A percentile compares a stretch with the other conserved stretches of the same genome.
Conservation (phyloP, 441 rosid species). For the Erodium trifolium region DNA sequence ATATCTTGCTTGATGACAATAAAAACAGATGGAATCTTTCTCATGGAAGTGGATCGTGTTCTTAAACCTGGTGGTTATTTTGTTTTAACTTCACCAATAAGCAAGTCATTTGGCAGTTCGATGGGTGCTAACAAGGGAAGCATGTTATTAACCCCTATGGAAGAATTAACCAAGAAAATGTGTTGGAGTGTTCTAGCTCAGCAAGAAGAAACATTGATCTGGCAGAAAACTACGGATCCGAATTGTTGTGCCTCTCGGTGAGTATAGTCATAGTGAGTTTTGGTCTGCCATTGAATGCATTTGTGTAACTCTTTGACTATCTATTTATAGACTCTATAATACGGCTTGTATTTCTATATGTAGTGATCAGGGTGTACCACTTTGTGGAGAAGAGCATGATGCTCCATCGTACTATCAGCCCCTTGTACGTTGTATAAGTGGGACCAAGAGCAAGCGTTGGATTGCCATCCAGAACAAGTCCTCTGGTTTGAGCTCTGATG, state of each 20-base stretch:
- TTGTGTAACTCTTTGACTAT: neutral
- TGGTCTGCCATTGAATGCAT: neutral
- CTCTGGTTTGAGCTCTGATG: conserved; percentile 41
- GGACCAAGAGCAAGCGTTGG: conserved; percentile 77
- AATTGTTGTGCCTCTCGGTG: conserved; percentile 57
- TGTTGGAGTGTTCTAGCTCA: conserved; percentile 87
- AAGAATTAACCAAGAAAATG: conserved; percentile 52
- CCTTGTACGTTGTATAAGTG: conserved; percentile 67
- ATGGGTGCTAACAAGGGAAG: conserved; percentile 18
- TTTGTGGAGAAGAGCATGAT: conserved; percentile 65
- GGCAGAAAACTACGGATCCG: conserved; percentile 79
- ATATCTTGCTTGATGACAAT: conserved; percentile 9
- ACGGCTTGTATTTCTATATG: conserved; percentile 1
- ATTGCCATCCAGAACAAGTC: conserved; percentile 76
- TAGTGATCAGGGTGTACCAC: conserved; percentile 50
- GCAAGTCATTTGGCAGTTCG: conserved; percentile 47
- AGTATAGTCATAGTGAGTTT: conserved; percentile 19
- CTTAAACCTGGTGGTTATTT: conserved; percentile 94
- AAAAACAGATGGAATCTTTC: conserved; percentile 69
- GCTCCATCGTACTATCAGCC: conserved; percentile 67
- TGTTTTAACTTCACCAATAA: conserved; percentile 71
- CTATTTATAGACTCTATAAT: neutral
- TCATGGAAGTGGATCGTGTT: conserved; percentile 17
- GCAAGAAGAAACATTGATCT: conserved; percentile 89
- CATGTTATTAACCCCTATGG: too few species aligned